Evolutionary conservation across 805 yeast genomes (phyloP), one percentile per base, ranked within the genome.

Genomic region (Hanseniaspora lindneri): DNA sequence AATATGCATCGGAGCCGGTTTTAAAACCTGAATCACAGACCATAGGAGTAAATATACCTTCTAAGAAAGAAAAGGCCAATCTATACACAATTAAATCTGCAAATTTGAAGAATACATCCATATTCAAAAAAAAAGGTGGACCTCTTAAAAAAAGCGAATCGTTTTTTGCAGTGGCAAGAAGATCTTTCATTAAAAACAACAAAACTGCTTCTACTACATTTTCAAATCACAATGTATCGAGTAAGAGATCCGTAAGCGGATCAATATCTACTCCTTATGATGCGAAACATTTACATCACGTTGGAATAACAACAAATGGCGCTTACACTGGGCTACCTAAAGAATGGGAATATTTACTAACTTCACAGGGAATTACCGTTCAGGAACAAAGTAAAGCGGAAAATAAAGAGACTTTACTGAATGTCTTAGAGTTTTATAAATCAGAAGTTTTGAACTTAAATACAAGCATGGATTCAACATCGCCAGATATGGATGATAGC

Each of bases 401-500:
- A 20, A 85, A 92, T 63, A 96, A 96, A 1, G 88, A 85, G 62
- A 96, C 95, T 1, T 95, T 92, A 4, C 82, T 82, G 72, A 94
- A 86, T 58, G 87, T 84, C 52, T 86, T 86, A 24, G 86, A 84
- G 39, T 86, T 86, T 60, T 86, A 86, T 63, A 84, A 79, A 58
- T 82, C 79, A 54, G 71, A 73, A 0, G 70, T 68, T 39, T 52
- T 61, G 2, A 67, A 62, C 41, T 67, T 68, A 4, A 69, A 68
- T 34, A 70, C 67, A 27, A 66, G 66, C 49, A 65, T 63, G 4
- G 65, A 67, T 54, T 66, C 66, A 52, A 68, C 70, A 37, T 68
- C 66, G 46, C 61, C 64, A 16, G 24, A 36, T 4, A 16, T 27
- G 14, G 29, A 37, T n/a, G 33, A n/a, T 14, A 32, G 40, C 62